These are phyloP conservation scores for Nicotiana tomentosiformis DNA, from an alignment of 257 asterid genomes.

Conservation along the genomic window DNA sequence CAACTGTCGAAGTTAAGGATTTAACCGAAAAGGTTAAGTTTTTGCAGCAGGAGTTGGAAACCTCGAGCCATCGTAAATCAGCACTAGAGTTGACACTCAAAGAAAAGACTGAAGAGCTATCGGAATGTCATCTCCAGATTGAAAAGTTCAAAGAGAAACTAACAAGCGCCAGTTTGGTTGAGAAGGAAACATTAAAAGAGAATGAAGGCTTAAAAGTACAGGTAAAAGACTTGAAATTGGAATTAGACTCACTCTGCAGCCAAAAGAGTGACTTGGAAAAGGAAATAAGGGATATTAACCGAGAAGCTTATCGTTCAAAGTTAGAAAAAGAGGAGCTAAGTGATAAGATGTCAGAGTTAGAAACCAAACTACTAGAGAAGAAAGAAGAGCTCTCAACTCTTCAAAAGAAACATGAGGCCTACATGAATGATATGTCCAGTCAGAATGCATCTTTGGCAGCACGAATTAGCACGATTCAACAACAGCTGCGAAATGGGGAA, in stretches of 20 bases:
- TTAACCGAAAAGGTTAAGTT: slow-evolving; percentile 24
- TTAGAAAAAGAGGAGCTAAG: slow-evolving; percentile 40
- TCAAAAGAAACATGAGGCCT: slow-evolving; percentile 6
- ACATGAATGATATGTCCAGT: slow-evolving; percentile 10
- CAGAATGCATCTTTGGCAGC: slow-evolving; percentile 7
- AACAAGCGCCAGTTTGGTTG: background rate
- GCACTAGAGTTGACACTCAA: slow-evolving; percentile 28
- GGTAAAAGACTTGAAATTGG: slow-evolving; percentile 12
- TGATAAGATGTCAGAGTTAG: slow-evolving; percentile 19
- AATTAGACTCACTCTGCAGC: slow-evolving; percentile 26
- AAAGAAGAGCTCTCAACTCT: slow-evolving; percentile 27
- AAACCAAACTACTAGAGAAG: slow-evolving; percentile 25
- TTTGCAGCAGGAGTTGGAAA: slow-evolving; percentile 29
- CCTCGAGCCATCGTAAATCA: slow-evolving; percentile 22
- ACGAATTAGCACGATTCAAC: slow-evolving; percentile 6
- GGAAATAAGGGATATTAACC: slow-evolving; percentile 20
- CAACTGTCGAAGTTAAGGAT: slow-evolving; percentile 20
- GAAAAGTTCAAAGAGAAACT: slow-evolving; percentile 33
- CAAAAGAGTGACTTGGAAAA: slow-evolving; percentile 39
- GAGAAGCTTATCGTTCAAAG: slow-evolving; percentile 20
- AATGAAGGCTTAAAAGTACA: slow-evolving; percentile 21
- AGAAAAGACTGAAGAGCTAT: slow-evolving; percentile 29
- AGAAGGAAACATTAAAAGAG: slow-evolving; percentile 15
- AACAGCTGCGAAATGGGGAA: slow-evolving; percentile 24
- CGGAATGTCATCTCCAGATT: slow-evolving; percentile 19